Evolutionary conservation across 2,329 filamentous ascomycete genomes (phyloP).

Genomic region (Aspergillus sp.): DNA sequence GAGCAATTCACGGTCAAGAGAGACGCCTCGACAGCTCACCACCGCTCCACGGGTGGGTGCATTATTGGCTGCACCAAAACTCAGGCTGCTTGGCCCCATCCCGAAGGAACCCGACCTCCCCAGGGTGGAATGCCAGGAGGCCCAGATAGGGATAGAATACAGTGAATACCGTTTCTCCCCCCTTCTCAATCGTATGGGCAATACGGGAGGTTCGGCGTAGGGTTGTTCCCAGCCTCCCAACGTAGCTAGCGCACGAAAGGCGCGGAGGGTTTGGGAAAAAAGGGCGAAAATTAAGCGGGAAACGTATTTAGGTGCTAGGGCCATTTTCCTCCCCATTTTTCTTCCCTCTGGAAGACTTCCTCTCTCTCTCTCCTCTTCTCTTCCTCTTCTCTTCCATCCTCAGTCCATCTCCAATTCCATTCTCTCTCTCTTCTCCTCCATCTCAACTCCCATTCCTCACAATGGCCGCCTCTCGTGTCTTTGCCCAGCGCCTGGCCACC

Average conservation of each 20-base stretch:
- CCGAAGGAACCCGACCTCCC: slow-evolving; percentile 24
- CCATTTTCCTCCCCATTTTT: slow-evolving; percentile 35
- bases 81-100: slow-evolving; percentile 18
- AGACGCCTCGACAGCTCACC: slow-evolving; percentile 8
- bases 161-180: background rate
- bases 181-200: background rate
- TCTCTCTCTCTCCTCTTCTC: slow-evolving; percentile 23
- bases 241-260: slow-evolving; percentile 28
- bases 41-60: slow-evolving; percentile 13
- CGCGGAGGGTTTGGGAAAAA: slow-evolving; percentile 31
- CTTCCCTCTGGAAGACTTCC: slow-evolving; percentile 30
- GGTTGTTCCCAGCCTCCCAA: slow-evolving; percentile 10
- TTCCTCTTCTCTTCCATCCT: slow-evolving; percentile 25
- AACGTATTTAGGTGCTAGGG: slow-evolving; percentile 37
- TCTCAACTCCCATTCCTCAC: slow-evolving; percentile 51
- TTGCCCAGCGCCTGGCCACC: slow-evolving; percentile 71
- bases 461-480: slow-evolving; percentile 78
- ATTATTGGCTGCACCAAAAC: slow-evolving; percentile 20
- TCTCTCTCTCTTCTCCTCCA: slow-evolving; percentile 22
- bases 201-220: slow-evolving; percentile 2
- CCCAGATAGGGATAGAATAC: slow-evolving; percentile 6
- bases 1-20: slow-evolving; percentile 1
- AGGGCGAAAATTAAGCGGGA: slow-evolving; percentile 40
- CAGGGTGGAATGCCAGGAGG: slow-evolving; percentile 15
- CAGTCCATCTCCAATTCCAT: slow-evolving; percentile 16